phyloP scores from a whole-genome alignment of 495 filamentous ascomycete species.

The Neurospora sublineolata region DNA sequence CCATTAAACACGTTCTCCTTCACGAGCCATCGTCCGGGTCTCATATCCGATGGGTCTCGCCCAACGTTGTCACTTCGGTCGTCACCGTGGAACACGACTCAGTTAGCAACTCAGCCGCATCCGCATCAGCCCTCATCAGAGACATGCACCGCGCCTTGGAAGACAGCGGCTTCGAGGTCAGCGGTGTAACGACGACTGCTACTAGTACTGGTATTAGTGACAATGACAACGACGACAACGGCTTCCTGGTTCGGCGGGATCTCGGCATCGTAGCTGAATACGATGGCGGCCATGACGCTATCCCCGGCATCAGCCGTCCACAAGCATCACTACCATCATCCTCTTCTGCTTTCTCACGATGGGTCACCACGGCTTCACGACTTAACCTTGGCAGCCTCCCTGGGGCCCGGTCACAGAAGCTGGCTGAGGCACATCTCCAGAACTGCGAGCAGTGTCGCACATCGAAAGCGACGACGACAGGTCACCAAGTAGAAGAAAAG shows the following conservation, averaged over 20 bases:
- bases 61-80: conserved; percentile 45
- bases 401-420: conserved; percentile 6
- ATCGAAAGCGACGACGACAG: not conserved
- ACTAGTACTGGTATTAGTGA: not conserved
- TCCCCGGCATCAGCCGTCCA: not conserved
- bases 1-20: conserved; percentile 29
- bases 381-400: not conserved
- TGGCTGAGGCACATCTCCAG: conserved; percentile 13
- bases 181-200: conserved; percentile 28
- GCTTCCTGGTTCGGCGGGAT: conserved; percentile 5
- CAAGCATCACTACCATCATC: not conserved
- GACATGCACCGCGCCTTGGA: conserved; percentile 31
- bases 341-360: conserved; percentile 11
- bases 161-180: conserved; percentile 36
- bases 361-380: conserved; percentile 13
- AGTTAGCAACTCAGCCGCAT: conserved; percentile 3
- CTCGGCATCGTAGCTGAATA: not conserved
- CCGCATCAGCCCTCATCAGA: conserved; percentile 5
- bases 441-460: conserved; percentile 26
- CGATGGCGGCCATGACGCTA: not conserved
- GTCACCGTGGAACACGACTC: conserved; percentile 30
- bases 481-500: not conserved
- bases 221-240: not conserved
- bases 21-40: not conserved
- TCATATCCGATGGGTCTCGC: conserved; percentile 38